These are phyloP conservation scores for Colletotrichum zoysiae DNA, from an alignment of 2,329 filamentous ascomycete species.

Conservation along the genomic window DNA sequence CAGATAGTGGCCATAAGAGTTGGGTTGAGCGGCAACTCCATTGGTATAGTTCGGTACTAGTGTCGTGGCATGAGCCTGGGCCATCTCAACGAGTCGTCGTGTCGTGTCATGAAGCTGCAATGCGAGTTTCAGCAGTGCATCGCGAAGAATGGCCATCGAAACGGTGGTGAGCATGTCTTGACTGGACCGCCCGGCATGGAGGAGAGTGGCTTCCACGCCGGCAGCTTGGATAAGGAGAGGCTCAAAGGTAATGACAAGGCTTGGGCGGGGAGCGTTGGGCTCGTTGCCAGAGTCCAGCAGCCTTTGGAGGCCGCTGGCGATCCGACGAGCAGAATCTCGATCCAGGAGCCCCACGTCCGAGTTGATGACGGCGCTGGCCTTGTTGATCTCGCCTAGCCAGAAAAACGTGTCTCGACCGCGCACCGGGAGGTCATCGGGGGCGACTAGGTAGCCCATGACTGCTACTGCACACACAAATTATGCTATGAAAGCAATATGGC, in stretches of 20 bases:
- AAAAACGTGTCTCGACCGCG: constrained; percentile 34
- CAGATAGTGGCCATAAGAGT: constrained; percentile 34
- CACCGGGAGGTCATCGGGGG: constrained; percentile 23
- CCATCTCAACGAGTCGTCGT: constrained; percentile 3
- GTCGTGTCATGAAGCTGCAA: constrained; percentile 30
- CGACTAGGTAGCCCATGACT: constrained; percentile 19
- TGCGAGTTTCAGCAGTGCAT: constrained; percentile 23
- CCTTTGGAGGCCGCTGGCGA: constrained; percentile 24
- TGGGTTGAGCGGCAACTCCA: constrained; percentile 34
- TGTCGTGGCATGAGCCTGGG: constrained; percentile 11
- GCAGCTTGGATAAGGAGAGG: constrained; percentile 32
- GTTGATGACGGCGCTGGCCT: constrained; percentile 38
- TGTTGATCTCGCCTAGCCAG: constrained; percentile 39
- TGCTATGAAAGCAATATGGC: no score
- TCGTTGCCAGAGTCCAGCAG: constrained; percentile 23
- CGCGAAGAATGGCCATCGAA: constrained; percentile 23
- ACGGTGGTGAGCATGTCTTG: constrained; percentile 38
- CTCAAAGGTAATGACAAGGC: constrained; percentile 38
- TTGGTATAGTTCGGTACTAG: constrained; percentile 36
- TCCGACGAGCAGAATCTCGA: background rate
- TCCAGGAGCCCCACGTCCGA: constrained; percentile 32
- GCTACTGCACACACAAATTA: background rate
- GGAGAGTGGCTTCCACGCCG: constrained; percentile 31
- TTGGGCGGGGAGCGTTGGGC: constrained; percentile 24
- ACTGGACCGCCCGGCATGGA: constrained; percentile 38